phyloP scores from a whole-genome alignment of 148 eudicot genomes.

The Euryodendron excelsum region DNA sequence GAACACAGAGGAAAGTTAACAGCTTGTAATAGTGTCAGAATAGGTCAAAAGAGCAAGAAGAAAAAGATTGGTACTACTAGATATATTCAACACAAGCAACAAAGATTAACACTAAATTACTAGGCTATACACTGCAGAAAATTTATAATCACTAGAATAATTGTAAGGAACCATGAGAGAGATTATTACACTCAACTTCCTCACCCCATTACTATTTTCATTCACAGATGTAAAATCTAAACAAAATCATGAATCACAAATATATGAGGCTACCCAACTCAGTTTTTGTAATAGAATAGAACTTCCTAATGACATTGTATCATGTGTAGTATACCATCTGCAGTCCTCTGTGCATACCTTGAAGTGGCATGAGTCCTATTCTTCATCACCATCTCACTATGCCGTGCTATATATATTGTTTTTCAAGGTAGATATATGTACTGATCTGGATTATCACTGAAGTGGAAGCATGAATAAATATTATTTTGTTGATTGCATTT shows the following conservation, averaged over 20 bases:
- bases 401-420: neutral
- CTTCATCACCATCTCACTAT: neutral
- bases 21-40: neutral
- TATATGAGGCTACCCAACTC: too few species aligned
- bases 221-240: too few species aligned
- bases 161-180: too few species aligned
- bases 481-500: neutral
- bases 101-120: too few species aligned
- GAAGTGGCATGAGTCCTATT: neutral
- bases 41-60: neutral
- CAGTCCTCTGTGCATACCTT: neutral
- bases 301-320: neutral
- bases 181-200: too few species aligned
- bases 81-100: too few species aligned
- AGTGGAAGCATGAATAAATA: neutral
- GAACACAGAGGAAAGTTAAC: too few species aligned
- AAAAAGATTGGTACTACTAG: neutral
- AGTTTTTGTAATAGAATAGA: too few species aligned
- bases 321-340: neutral
- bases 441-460: conserved; percentile 12
- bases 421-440: neutral
- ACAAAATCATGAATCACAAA: too few species aligned
- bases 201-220: too few species aligned
- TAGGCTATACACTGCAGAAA: too few species aligned
- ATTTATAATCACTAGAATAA: too few species aligned